Evolutionary conservation across 208 protist genomes (phyloP).

Genomic region (Wallacemonas collosoma): DNA sequence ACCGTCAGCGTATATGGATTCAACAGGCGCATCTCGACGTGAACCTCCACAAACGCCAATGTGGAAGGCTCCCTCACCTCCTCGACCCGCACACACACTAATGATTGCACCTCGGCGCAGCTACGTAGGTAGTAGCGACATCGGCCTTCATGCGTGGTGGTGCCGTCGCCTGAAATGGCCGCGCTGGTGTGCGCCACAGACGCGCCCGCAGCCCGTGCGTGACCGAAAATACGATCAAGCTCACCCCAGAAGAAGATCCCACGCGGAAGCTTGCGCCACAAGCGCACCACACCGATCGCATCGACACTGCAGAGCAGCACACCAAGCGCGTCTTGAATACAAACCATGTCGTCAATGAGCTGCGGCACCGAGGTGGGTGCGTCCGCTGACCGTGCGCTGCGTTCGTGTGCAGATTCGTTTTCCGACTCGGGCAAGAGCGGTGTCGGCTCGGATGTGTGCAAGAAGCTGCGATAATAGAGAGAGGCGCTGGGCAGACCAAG

Average conservation of each 20-base stretch:
- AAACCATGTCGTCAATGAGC: conserved; percentile 43
- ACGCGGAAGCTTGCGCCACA: conserved; percentile 76
- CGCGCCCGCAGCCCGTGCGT: background rate
- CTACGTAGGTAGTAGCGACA: conserved; percentile 17
- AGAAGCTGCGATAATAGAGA: conserved; percentile 72
- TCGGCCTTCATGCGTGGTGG: background rate
- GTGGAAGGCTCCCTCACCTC: conserved; percentile 17
- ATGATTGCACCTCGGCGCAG: conserved; percentile 29
- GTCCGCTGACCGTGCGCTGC: background rate
- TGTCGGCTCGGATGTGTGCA: conserved; percentile 43
- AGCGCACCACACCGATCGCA: conserved; percentile 44
- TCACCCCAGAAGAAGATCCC: conserved; percentile 70
- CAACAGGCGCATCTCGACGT: conserved; percentile 47
- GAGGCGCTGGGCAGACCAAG: conserved; percentile 39
- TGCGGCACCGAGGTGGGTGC: background rate
- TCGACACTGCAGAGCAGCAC: conserved; percentile 58
- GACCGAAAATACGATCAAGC: conserved; percentile 41
- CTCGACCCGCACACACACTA: conserved; percentile 40
- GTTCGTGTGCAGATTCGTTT: background rate
- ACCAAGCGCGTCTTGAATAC: conserved; percentile 53
- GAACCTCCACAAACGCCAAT: conserved; percentile 20
- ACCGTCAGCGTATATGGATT: conserved; percentile 58
- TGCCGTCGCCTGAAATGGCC: conserved; percentile 19
- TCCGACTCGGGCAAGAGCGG: background rate
- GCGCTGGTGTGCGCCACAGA: background rate